phyloP scores from a whole-genome alignment of 1,139 yeast genomes.

The Suhomyces maxii region DNA sequence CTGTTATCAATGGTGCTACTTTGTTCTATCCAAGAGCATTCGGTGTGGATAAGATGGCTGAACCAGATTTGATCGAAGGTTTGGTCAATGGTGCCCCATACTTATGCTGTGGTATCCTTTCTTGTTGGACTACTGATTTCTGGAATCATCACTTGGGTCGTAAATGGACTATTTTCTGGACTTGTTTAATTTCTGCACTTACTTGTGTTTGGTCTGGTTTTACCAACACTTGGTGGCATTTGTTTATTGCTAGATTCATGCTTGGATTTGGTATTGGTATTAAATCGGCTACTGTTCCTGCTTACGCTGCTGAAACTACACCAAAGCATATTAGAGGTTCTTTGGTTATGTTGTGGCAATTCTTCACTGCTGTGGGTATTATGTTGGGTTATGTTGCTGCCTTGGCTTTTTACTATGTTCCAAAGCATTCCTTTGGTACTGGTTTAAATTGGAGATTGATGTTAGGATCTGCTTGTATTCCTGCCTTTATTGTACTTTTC shows the following conservation, averaged over 20 bases:
- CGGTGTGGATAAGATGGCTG: slow-evolving; percentile 37
- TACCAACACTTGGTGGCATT: slow-evolving; percentile 70
- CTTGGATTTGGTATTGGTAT: slow-evolving; percentile 82
- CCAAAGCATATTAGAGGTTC: slow-evolving; percentile 79
- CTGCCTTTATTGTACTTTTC: slow-evolving; percentile 62
- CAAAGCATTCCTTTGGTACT: slow-evolving; percentile 16
- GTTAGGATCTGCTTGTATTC: slow-evolving; percentile 76
- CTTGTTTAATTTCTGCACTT: slow-evolving; percentile 63
- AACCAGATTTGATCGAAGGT: slow-evolving; percentile 70
- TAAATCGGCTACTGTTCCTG: slow-evolving; percentile 81
- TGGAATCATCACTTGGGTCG: slow-evolving; percentile 67
- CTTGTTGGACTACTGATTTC: slow-evolving; percentile 75
- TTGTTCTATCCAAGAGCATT: slow-evolving; percentile 61
- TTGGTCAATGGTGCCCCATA: slow-evolving; percentile 82
- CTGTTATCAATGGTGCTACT: slow-evolving; percentile 83
- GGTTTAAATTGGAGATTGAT: slow-evolving; percentile 78
- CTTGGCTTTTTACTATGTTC: slow-evolving; percentile 52
- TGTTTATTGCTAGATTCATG: slow-evolving; percentile 69
- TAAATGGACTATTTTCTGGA: slow-evolving; percentile 69
- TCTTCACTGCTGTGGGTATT: slow-evolving; percentile 85
- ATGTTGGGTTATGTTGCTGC: slow-evolving; percentile 76
- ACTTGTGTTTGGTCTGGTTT: slow-evolving; percentile 80
- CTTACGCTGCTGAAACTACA: slow-evolving; percentile 77
- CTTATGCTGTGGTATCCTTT: slow-evolving; percentile 64
- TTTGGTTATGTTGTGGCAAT: slow-evolving; percentile 85